These are phyloP conservation scores for Rhytidiadelphus loreus DNA, from an alignment of 225 moss, liverwort and hornwort genomes.

Conservation along the genomic window DNA sequence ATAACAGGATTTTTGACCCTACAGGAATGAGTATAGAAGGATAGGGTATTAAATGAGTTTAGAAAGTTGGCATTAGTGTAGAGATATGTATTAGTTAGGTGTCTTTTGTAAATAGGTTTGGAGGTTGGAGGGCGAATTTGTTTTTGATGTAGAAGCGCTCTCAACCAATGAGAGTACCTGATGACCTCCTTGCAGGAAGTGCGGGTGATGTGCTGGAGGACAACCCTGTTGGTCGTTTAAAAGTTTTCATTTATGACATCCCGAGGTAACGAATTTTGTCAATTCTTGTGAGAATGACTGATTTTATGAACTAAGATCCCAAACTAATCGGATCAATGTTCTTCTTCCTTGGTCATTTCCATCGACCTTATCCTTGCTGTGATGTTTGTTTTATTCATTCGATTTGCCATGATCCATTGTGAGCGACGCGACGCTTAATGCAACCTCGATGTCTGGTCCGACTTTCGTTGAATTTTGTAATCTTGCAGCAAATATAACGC, in stretches of 20 bases:
- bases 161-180: background rate
- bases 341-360: background rate
- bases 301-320: background rate
- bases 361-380: background rate
- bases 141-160: background rate
- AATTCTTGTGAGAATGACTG: background rate
- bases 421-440: background rate
- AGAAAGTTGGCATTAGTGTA: background rate
- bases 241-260: slow-evolving; percentile 72
- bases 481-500: slow-evolving; percentile 44
- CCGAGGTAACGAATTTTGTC: slow-evolving; percentile 23
- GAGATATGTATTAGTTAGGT: background rate
- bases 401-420: background rate
- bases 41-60: background rate
- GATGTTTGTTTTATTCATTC: background rate
- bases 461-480: background rate
- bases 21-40: background rate
- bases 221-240: slow-evolving; percentile 73
- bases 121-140: background rate
- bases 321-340: background rate
- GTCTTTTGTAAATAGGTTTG: background rate
- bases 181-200: slow-evolving; percentile 29
- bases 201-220: slow-evolving; percentile 91
- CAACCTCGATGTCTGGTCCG: background rate
- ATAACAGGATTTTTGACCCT: background rate